Evolutionary conservation across 331 rosid species (phyloP), one percentile per base, ranked within the genome.

Genomic region (Erythrophleum ivorense): DNA sequence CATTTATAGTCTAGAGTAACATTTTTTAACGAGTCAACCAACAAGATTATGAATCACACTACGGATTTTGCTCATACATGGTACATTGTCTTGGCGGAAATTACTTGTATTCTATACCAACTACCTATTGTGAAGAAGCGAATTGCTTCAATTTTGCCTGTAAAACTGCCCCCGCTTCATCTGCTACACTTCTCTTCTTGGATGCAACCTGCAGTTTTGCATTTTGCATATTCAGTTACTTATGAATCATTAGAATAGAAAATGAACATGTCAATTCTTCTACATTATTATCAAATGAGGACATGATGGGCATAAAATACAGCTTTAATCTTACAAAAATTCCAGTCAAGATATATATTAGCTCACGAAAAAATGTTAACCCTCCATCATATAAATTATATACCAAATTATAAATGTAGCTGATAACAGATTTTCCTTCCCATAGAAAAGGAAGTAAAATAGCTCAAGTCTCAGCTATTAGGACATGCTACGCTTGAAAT

Each of bases 71-170:
- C 68, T 13, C 77, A 82, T 71, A 77, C 84, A 79, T 62, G 73
- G 83, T 63, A 69, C 86, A 76, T 59, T 55, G 62, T 75, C 55
- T 69, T 63, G 83, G 52, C 64, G 49, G n/a, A 79, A 69, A 80
- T 52, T 38, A 77, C 19, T 77, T 24, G 50, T 82, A 74, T 54
- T 73, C 74, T 73, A 71, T 50, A 73, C 33, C 72, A 71, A 68
- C 79, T 50, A 59, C 31, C 84, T 88, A 89, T 29, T 91, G 66
- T 33, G 92, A 38, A 7, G 95, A 80, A 65, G 95, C 90, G 72
- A 89, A 83, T 63, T 91, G 97, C 91, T 92, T 96, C 88, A 94
- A 43, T 63, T 96, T 96, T 53, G 91, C 91, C 87, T 92, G 99
- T 83, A 95, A 85, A 77, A 89, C 66, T 21, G 77, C 84, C 58